Conservation (phyloP, 2,329 filamentous ascomycete species). For the Sporothrix luriei region DNA sequence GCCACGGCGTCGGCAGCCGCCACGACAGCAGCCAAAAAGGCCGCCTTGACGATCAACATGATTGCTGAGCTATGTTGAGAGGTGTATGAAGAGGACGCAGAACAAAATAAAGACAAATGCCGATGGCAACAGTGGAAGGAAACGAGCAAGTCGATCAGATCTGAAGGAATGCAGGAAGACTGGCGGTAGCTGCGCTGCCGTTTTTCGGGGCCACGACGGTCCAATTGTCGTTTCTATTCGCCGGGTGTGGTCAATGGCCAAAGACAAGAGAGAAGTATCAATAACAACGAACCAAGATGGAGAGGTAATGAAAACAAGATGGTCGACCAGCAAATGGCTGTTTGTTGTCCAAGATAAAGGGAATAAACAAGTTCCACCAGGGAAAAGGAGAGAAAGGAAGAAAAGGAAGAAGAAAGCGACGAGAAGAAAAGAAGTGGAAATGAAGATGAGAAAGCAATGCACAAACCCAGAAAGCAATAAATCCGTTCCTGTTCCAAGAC, state of each 20-base stretch:
- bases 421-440: constrained; percentile 11
- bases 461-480: constrained; percentile 12
- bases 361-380: background rate
- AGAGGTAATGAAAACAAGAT: background rate
- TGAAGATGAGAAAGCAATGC: background rate
- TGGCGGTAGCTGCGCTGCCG: background rate
- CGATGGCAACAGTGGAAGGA: background rate
- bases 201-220: no score
- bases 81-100: background rate
- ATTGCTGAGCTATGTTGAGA: background rate
- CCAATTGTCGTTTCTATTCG: background rate
- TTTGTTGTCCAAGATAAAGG: constrained; percentile 19
- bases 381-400: background rate
- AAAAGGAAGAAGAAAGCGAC: background rate
- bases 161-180: background rate
- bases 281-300: background rate
- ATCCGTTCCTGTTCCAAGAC: background rate
- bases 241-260: background rate
- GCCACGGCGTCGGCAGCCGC: constrained; percentile 10
- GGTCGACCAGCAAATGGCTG: background rate
- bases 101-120: background rate
- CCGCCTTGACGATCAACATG: constrained; percentile 10
- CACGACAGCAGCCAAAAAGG: constrained; percentile 25
- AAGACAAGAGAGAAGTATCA: background rate
- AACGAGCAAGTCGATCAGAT: background rate